Evolutionary conservation across 805 yeast species (phyloP).

Genomic region (Candida multigemmis): DNA sequence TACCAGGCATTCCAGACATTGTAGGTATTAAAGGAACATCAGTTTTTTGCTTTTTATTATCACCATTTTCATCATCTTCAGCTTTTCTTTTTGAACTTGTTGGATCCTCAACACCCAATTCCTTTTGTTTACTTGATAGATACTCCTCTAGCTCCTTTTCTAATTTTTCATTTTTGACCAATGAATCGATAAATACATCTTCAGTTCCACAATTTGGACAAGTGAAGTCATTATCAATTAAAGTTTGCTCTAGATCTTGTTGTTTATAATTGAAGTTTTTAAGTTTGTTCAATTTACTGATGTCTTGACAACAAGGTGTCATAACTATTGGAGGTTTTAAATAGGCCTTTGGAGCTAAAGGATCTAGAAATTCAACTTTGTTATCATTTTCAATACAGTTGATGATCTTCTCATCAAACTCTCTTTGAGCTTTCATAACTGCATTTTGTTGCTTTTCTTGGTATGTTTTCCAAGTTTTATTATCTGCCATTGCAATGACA

Average conservation of each 20-base stretch:
- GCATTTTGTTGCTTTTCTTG: slow-evolving; percentile 58
- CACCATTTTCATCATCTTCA: slow-evolving; percentile 9
- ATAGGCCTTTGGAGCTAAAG: slow-evolving; percentile 45
- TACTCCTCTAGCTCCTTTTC: slow-evolving; percentile 46
- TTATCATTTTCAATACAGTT: slow-evolving; percentile 20
- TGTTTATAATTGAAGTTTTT: slow-evolving; percentile 31
- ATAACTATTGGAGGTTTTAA: slow-evolving; percentile 59
- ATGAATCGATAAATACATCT: slow-evolving; percentile 69
- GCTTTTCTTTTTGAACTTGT: slow-evolving; percentile 10
- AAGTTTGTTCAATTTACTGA: slow-evolving; percentile 47
- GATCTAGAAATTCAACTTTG: slow-evolving; percentile 50
- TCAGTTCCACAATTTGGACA: slow-evolving; percentile 81
- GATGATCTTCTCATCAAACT: slow-evolving; percentile 35
- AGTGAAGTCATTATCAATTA: slow-evolving; percentile 76
- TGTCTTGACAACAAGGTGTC: slow-evolving; percentile 72
- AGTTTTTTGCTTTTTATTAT: slow-evolving; percentile 17
- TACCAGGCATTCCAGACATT: slow-evolving; percentile 4
- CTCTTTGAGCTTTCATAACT: slow-evolving; percentile 39
- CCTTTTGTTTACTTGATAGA: slow-evolving; percentile 23
- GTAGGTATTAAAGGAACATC: no score
- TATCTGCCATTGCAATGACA: slow-evolving; percentile 93
- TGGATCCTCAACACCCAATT: slow-evolving; percentile 28
- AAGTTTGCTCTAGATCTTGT: slow-evolving; percentile 28
- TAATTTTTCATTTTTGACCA: slow-evolving; percentile 54
- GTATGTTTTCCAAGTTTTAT: slow-evolving; percentile 79